These are phyloP conservation scores for Aristolochia fimbriata DNA, from an alignment of 164 flowering plant genomes.

Conservation along the genomic window DNA sequence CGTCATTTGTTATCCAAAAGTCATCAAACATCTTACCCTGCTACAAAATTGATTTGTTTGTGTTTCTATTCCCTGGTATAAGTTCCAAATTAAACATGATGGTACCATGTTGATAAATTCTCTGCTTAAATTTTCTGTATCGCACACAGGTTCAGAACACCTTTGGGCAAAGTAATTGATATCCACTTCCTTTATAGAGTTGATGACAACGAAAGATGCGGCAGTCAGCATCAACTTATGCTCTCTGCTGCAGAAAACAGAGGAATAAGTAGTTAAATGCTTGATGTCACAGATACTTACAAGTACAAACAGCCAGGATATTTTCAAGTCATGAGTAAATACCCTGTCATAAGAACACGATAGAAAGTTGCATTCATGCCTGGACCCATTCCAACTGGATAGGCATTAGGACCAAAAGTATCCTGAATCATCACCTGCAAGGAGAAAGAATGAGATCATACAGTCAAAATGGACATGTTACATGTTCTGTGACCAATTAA, in stretches of 20 bases:
- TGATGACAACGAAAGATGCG: constrained; percentile 45
- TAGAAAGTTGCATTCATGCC: constrained; percentile 72
- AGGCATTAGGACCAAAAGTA: constrained; percentile 19
- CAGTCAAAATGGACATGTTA: background rate
- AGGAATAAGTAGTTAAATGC: background rate
- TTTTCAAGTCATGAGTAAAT: constrained; percentile 7
- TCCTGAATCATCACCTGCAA: constrained; percentile 57
- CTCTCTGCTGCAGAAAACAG: constrained; percentile 18
- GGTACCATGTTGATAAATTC: constrained; percentile 17
- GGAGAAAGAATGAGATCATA: constrained; percentile 1
- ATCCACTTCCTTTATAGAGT: constrained; percentile 27
- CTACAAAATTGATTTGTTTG: constrained; percentile 30
- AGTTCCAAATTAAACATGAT: constrained; percentile 33
- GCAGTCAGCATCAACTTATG: constrained; percentile 46
- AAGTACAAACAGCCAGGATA: background rate
- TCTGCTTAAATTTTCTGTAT: constrained; percentile 6
- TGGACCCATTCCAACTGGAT: constrained; percentile 66
- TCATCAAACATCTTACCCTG: constrained; percentile 37
- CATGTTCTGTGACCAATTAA: too few relatives aligned
- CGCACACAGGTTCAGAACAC: constrained; percentile 4
- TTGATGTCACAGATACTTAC: background rate
- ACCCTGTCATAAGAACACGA: constrained; percentile 60
- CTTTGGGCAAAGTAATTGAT: constrained; percentile 6
- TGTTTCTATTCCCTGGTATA: constrained; percentile 17
- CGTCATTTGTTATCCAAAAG: background rate